A percentile compares a stretch with the other conserved stretches of the same genome.
Conservation (phyloP, 371 early-diverging fungal species). For the Circinella minor region DNA sequence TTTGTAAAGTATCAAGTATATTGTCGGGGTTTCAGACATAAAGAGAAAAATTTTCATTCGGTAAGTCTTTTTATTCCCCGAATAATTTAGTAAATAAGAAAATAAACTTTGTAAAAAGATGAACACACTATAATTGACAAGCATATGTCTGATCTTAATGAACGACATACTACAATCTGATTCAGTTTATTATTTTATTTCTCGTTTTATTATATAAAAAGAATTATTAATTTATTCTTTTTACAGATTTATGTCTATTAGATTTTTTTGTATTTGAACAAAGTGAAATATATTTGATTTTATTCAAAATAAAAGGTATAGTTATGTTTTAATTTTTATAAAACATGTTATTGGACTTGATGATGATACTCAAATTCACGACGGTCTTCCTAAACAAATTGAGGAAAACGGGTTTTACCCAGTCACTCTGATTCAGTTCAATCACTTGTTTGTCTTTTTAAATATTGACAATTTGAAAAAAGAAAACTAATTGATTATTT, state of each 20-base stretch:
- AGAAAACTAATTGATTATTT: no score
- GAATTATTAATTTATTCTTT: constrained; percentile 11
- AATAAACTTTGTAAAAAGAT: constrained; percentile 24
- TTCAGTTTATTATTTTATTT: constrained; percentile 23
- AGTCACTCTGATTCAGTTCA: constrained; percentile 26
- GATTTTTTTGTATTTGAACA: neutral
- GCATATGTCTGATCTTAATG: constrained; percentile 67
- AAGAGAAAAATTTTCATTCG: constrained; percentile 6
- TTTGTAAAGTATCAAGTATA: no score
- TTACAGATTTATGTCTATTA: neutral
- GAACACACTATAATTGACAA: constrained; percentile 55
- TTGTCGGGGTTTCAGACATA: neutral
- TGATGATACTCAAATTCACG: constrained; percentile 35
- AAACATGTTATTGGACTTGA: neutral
- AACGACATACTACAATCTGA: constrained; percentile 7
- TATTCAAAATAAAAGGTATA: neutral
- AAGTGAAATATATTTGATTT: neutral
- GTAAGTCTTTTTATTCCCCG: neutral
- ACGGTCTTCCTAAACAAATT: constrained; percentile 53
- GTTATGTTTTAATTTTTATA: neutral
- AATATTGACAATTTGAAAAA: neutral
- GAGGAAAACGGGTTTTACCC: constrained; percentile 50
- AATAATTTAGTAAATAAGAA: neutral
- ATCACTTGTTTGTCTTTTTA: neutral
- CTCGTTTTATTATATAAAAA: neutral